Evolutionary conservation across 1,139 yeast species (phyloP).

Genomic region (Kodamaea fungicola): DNA sequence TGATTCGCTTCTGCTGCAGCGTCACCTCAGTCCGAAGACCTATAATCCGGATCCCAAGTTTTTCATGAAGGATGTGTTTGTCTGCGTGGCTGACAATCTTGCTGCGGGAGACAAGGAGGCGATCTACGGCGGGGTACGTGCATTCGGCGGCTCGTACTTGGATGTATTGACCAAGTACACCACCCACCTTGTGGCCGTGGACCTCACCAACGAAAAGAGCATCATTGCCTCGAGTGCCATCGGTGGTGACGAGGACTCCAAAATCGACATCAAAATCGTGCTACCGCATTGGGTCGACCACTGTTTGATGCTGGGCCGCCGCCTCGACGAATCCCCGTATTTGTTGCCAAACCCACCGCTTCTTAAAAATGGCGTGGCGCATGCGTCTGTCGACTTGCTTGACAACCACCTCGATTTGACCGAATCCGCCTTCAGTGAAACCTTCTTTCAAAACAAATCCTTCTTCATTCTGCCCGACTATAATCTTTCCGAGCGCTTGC

Average conservation of each 20-base stretch:
- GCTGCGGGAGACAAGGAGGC: conserved; percentile 61
- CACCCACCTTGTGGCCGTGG: conserved; percentile 70
- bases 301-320: conserved; percentile 53
- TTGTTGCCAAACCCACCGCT: conserved; percentile 33
- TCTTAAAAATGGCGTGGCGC: conserved; percentile 10
- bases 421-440: conserved; percentile 9
- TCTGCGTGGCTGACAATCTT: conserved; percentile 59
- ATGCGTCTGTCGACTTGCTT: conserved; percentile 11
- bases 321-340: conserved; percentile 54
- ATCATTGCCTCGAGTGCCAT: conserved; percentile 40
- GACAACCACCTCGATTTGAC: conserved; percentile 11
- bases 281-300: conserved; percentile 76
- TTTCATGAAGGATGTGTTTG: conserved; percentile 57
- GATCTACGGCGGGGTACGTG: conserved; percentile 61
- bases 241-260: conserved; percentile 23
- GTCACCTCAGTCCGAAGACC: conserved; percentile 46
- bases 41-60: conserved; percentile 70
- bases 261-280: conserved; percentile 57
- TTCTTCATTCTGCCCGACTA: conserved; percentile 34
- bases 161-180: conserved; percentile 66
- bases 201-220: conserved; percentile 49
- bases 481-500: conserved; percentile 28
- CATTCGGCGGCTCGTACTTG: conserved; percentile 72
- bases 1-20: conserved; percentile 42
- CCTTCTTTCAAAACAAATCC: conserved; percentile 22